Evolutionary conservation across 345 rosid genomes (phyloP).

Genomic region (Lepidium africanum): DNA sequence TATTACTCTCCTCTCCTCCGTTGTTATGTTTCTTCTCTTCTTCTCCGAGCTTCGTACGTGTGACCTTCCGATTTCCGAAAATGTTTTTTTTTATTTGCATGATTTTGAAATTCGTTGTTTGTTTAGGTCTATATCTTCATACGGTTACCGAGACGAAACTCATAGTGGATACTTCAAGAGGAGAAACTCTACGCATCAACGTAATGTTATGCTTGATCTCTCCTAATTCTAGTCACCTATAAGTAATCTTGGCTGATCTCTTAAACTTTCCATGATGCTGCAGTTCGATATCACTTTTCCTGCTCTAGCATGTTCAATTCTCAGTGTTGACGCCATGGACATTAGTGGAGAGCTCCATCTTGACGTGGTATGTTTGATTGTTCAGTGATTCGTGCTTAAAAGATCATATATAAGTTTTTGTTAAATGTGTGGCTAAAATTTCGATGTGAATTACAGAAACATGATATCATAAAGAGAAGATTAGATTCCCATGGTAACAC

Average conservation of each 20-base stretch:
- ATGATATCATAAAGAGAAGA: conserved; percentile 83
- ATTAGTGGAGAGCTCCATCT: conserved; percentile 96
- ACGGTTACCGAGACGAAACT: conserved; percentile 86
- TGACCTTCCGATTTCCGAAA: not conserved
- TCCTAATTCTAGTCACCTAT: not conserved
- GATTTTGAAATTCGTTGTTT: not conserved
- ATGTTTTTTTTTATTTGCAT: not conserved
- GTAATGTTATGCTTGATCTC: conserved; percentile 38
- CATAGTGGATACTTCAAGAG: conserved; percentile 92
- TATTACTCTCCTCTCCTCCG: conserved; percentile 78
- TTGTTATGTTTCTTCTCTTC: conserved; percentile 92
- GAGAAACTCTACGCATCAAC: conserved; percentile 80
- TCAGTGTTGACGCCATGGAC: conserved; percentile 96
- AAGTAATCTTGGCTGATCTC: not conserved
- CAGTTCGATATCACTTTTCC: conserved; percentile 94
- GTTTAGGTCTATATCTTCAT: conserved; percentile 72
- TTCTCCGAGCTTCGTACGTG: conserved; percentile 84
- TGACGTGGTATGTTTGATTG: conserved; percentile 63
- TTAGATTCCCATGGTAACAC: conserved; percentile 66
- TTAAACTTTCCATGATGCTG: conserved; percentile 18
- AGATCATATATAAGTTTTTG: not conserved
- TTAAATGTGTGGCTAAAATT: not conserved
- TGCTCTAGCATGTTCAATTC: conserved; percentile 84
- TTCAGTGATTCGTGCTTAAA: not conserved
- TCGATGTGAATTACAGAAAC: conserved; percentile 48